These are phyloP conservation scores for Cryptococcus wingfieldii DNA, from an alignment of 1,284 basidiomycete species.

Conservation along the genomic window DNA sequence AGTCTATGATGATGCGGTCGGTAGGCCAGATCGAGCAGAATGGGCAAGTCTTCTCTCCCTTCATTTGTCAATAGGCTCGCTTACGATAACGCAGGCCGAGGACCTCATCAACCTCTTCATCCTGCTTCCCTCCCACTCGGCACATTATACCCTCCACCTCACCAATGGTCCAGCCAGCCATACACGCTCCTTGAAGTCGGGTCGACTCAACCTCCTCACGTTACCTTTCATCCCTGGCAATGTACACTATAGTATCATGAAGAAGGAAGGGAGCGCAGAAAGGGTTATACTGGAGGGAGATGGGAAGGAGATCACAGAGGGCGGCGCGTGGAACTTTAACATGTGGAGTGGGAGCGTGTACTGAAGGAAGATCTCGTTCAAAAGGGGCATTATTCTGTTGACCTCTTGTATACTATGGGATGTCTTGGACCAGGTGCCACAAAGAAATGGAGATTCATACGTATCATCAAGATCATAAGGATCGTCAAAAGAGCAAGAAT, in stretches of 20 bases:
- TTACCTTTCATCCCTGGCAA: constrained; percentile 34
- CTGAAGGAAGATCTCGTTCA: not conserved
- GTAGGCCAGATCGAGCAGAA: constrained; percentile 35
- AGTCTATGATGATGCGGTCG: constrained; percentile 25
- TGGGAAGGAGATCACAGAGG: constrained; percentile 25
- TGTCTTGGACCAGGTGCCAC: no score
- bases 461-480: no score
- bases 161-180: constrained; percentile 14
- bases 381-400: no score
- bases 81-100: constrained; percentile 14
- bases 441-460: no score
- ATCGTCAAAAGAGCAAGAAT: no score
- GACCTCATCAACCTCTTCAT: not conserved
- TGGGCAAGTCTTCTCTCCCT: constrained; percentile 32
- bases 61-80: not conserved
- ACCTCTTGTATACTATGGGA: no score
- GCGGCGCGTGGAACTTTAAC: constrained; percentile 44
- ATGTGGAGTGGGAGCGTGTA: constrained; percentile 40
- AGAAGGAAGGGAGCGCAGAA: constrained; percentile 4
- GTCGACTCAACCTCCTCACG: constrained; percentile 23
- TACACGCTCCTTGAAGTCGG: constrained; percentile 2
- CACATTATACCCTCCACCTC: constrained; percentile 12
- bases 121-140: constrained; percentile 9
- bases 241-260: constrained; percentile 30
- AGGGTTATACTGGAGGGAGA: constrained; percentile 23